Evolutionary conservation across 441 rosid species (phyloP), one percentile per base, ranked within the genome.

Genomic region (Gossypium gossypioides): DNA sequence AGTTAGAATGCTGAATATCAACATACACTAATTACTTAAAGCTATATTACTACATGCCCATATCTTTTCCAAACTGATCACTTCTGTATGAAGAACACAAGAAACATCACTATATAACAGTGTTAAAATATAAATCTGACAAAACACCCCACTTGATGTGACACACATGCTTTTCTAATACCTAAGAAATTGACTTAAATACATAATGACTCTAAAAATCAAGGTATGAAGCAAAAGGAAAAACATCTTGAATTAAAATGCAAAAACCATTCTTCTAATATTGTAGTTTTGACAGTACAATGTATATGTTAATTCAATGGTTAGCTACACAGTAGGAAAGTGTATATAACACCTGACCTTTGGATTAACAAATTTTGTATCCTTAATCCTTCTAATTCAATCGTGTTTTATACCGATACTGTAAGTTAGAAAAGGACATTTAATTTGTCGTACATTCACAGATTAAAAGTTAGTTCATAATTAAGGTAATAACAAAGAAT

Each of bases 121-220:
- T 61, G 7, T 16, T 61, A 8, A 42, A 22, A 19, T 2, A 21
- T 19, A 40, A 1, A 63, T 2, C 18, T 51, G 13, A 64, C 34
- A n/a, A 44, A 65, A 65, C 6, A 64, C 18, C 52, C 52, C 29
- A 19, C 27, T 62, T 27, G 10, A 18, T 64, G 18, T 8, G 18
- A 42, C 24, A 62, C 3, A 12, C 18, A 18, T 4, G 22, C 50
- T 40, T 37, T 37, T 40, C 2, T 3, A 61, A 61, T 40, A 61
- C 48, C 67, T 40, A 64, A 42, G 51, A 42, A 63, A 63, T 63
- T 40, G 51, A 63, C 16, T 63, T 63, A 19, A 19, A 62, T 40
- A 24, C 54, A 1, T 21, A 12, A 64, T 46, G 25, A 65, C 69
- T n/a, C 37, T 13, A 44, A 44, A 44, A 16, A 1, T 44, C 69